Evolutionary conservation across 306 rosid genomes (phyloP), one percentile per base, ranked within the genome.

Genomic region (Vachellia pachyceras): DNA sequence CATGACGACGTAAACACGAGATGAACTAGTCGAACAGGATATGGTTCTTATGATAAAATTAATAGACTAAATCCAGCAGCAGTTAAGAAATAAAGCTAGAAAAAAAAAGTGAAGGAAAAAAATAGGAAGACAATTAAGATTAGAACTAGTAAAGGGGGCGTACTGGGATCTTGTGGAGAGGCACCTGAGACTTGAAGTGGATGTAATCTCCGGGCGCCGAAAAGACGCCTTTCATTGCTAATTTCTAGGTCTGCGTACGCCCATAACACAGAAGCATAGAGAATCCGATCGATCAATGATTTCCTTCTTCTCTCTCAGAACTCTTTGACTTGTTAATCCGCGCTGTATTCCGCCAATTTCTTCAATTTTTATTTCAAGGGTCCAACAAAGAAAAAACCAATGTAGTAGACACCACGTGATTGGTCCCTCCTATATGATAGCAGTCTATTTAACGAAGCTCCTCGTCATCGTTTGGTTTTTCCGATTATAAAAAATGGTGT

Each of bases 141-240:
- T 22, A 58, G 5, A 73, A 70, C 15, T 3, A 35, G 42, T 7
- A 25, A 73, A 9, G 20, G 65, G 81, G 46, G 82, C 90, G 6
- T 90, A 95, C 99, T 0, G 98, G 99, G 88, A 93, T 96, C 91
- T 88, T 94, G 82, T 96, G 99, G 80, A 96, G 97, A 81, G 99
- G 99, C 55, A 93, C 97, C 85, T 93, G 99, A 76, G 99, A 96
- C 93, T 96, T 70, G 97, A 96, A 96, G 91, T 95, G 84, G 87
- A 92, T 84, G 92, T 86, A 93, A 89, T 95, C 99, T 69, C 98
- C 99, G 84, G 99, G 98, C 88, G 96, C 96, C 93, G 99, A 93
- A 77, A 88, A 88, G 83, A 88, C 92, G 91, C 96, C 94, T 93
- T 90, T 95, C 98, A 94, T 94, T 12, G 91, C 82, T 84, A 63